A percentile compares a stretch with the other conserved stretches of the same genome.
phyloP scores from a whole-genome alignment of 2,329 filamentous ascomycete genomes.

The Ambrosiella cleistominuta region DNA sequence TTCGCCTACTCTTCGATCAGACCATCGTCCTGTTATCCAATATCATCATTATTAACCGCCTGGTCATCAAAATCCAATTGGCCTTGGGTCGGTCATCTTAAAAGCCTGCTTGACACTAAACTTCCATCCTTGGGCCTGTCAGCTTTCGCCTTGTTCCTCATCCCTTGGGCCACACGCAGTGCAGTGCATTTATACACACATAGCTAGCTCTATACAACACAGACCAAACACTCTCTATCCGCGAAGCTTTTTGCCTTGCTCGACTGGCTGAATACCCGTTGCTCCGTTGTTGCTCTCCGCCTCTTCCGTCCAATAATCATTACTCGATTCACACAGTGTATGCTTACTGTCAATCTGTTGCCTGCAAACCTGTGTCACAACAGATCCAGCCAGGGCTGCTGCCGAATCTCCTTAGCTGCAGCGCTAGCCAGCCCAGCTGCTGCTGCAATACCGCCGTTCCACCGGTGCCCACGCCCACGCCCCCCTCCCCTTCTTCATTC shows the following conservation, averaged over 20 bases:
- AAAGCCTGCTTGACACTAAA: too few relatives aligned
- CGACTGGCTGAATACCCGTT: background rate
- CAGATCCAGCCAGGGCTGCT: background rate
- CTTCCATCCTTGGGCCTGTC: too few relatives aligned
- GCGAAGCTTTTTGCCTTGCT: too few relatives aligned
- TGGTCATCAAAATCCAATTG: background rate
- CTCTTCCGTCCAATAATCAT: background rate
- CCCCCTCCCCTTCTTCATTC: background rate
- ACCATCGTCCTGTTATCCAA: too few relatives aligned
- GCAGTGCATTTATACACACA: too few relatives aligned
- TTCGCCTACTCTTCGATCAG: background rate
- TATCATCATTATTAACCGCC: background rate
- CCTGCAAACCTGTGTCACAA: background rate
- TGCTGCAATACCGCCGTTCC: background rate
- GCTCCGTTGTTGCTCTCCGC: background rate
- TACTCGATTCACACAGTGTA: background rate
- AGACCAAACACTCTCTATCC: too few relatives aligned
- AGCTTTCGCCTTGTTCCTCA: too few relatives aligned
- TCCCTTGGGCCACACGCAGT: background rate
- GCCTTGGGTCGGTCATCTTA: too few relatives aligned
- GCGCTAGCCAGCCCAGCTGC: background rate
- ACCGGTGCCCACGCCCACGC: background rate
- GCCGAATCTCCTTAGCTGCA: slow-evolving; percentile 1
- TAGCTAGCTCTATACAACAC: too few relatives aligned
- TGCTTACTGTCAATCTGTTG: background rate